phyloP scores from a whole-genome alignment of 202 grass and related monocot genomes.

The Bolboschoenoplectus hybrid region DNA sequence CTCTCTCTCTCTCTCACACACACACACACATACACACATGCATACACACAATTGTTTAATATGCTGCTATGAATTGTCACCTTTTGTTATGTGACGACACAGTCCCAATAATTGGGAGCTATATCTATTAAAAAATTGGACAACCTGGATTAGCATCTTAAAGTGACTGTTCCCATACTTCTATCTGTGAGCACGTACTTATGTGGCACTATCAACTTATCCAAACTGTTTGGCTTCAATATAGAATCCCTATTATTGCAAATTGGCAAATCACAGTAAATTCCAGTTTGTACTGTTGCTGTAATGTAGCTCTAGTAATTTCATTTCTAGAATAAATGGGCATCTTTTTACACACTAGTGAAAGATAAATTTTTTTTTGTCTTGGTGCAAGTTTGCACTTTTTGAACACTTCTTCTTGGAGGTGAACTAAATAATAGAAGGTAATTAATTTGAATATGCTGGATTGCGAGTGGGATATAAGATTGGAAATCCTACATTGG shows the following conservation, averaged over 20 bases:
- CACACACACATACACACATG: neutral
- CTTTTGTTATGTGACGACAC: neutral
- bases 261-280: neutral
- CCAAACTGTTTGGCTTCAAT: slow-evolving; percentile 12
- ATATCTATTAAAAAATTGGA: neutral
- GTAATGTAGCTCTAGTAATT: neutral
- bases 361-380: neutral
- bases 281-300: neutral
- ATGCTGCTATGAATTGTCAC: neutral
- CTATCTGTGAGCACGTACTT: neutral
- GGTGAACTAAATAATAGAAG: neutral
- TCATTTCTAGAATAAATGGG: neutral
- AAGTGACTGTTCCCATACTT: neutral
- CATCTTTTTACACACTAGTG: neutral
- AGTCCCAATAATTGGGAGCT: neutral
- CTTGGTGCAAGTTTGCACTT: neutral
- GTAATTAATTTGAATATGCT: slow-evolving; percentile 3
- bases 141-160: slow-evolving; percentile 7
- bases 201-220: neutral
- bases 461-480: neutral
- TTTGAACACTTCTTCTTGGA: neutral
- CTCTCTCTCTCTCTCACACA: neutral
- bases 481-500: neutral
- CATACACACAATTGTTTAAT: neutral
- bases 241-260: neutral